Evolutionary conservation across 768 basidiomycete species (phyloP), one percentile per base, ranked within the genome.

Genomic region (Boletus rex-veris): DNA sequence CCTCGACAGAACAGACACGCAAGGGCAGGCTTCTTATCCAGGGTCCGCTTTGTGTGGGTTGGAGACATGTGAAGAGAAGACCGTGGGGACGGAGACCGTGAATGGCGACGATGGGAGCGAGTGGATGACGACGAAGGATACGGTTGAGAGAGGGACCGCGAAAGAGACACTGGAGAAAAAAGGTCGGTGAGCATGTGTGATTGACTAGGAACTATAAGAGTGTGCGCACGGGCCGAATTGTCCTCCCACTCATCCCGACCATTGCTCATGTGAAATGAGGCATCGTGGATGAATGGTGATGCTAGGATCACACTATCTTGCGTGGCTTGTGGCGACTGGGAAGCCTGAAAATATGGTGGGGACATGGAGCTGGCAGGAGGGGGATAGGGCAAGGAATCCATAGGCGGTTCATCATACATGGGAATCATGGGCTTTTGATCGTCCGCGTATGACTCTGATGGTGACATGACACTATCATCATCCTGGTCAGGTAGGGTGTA

Each of bases 1-100:
- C 82, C 83, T 38, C 84, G 75, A 62, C 84, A 86, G 61, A 86
- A 86, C 7, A 83, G 70, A 57, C 84, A 85, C 1, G 84, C 84
- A 2, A 85, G 72, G 3, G 80, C 76, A 15, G 84, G 84, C 57
- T 85, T 85, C 71, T 80, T 82, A 49, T 74, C 71, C 24, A 69
- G 40, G 4, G 60, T 33, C 50, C 71, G 62, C 42, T 69, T 70
- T 0, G 46, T 7, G 24, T 61, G 64, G 2, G 65, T 63, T 11
- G 30, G 68, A 0, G 69, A 69, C 54, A 65, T 10, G 44, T 54
- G 54, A 14, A 35, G 4, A 47, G 48, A 16, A 1, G 58, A 59
- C 33, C 59, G 52, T 31, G 68, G 68, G 9, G 70, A 65, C 0
- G 68, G 69, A 7, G 69, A 67, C 18, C 58, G 67, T 6, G 64